Conservation (phyloP, 345 rosid genomes). For the Moricandia moricandioides region DNA sequence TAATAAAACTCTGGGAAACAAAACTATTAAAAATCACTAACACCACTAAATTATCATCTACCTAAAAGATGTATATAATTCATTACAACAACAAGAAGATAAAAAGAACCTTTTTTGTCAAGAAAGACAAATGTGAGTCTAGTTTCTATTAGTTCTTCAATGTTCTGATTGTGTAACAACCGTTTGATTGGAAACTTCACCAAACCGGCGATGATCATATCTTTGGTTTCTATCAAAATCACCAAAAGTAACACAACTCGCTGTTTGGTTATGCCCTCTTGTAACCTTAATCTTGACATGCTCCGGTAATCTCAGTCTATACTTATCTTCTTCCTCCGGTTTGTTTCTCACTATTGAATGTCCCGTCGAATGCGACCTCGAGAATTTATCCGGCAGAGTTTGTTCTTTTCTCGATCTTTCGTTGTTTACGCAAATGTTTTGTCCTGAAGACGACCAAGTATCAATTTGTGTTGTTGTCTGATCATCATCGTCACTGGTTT, state of each 20-base stretch:
- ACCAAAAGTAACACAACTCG: conserved; percentile 63
- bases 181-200: conserved; percentile 36
- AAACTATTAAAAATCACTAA: background rate
- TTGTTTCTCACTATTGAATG: conserved; percentile 50
- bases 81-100: conserved; percentile 29
- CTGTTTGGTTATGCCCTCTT: conserved; percentile 35
- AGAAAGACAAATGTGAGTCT: background rate
- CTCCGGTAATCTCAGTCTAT: conserved; percentile 55
- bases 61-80: conserved; percentile 15
- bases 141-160: background rate
- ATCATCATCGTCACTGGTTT: conserved; percentile 28
- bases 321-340: conserved; percentile 49
- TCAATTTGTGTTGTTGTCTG: conserved; percentile 32
- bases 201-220: conserved; percentile 34
- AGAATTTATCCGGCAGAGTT: conserved; percentile 38
- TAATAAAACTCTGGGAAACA: background rate
- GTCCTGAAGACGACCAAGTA: conserved; percentile 34
- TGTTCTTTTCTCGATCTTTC: conserved; percentile 18
- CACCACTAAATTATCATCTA: conserved; percentile 20
- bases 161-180: background rate
- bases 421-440: conserved; percentile 7
- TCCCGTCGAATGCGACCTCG: conserved; percentile 74
- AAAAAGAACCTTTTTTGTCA: conserved; percentile 3
- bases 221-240: conserved; percentile 36
- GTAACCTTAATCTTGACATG: conserved; percentile 39